Evolutionary conservation across 1,139 yeast species (phyloP).

Genomic region (Sporopachydermia cereana): DNA sequence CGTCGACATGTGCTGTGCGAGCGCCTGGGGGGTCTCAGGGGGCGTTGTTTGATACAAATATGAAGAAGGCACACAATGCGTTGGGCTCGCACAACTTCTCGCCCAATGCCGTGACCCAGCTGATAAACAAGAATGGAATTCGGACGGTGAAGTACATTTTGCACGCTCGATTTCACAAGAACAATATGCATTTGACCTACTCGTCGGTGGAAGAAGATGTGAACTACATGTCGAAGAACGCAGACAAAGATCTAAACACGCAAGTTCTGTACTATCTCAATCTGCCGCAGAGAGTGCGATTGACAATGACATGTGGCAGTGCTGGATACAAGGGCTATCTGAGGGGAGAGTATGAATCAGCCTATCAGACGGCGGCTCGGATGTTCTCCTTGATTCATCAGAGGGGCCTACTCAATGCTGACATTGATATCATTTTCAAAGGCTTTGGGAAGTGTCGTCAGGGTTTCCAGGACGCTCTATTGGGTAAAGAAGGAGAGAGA

Average conservation of each 20-base stretch:
- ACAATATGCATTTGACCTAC: slow-evolving; percentile 72
- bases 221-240: slow-evolving; percentile 45
- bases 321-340: slow-evolving; percentile 33
- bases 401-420: slow-evolving; percentile 39
- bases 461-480: slow-evolving; percentile 74
- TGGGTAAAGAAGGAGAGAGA: slow-evolving; percentile 77
- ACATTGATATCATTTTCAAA: slow-evolving; percentile 61
- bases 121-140: slow-evolving; percentile 16
- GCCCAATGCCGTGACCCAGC: background rate
- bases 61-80: background rate
- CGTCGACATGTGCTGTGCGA: background rate
- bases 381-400: slow-evolving; percentile 59
- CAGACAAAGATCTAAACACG: slow-evolving; percentile 49
- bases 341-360: slow-evolving; percentile 88
- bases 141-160: slow-evolving; percentile 47
- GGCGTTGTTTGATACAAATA: background rate
- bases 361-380: slow-evolving; percentile 72
- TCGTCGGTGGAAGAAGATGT: slow-evolving; percentile 61
- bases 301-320: slow-evolving; percentile 37
- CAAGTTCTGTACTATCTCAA: slow-evolving; percentile 67
- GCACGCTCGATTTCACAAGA: slow-evolving; percentile 66
- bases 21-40: background rate
- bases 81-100: background rate
- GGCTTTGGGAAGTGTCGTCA: slow-evolving; percentile 86
- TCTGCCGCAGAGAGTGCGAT: slow-evolving; percentile 64